A percentile compares a stretch with the other conserved stretches of the same genome.
Conservation (phyloP, 2,329 filamentous ascomycete species). For the Monilinia polystroma region DNA sequence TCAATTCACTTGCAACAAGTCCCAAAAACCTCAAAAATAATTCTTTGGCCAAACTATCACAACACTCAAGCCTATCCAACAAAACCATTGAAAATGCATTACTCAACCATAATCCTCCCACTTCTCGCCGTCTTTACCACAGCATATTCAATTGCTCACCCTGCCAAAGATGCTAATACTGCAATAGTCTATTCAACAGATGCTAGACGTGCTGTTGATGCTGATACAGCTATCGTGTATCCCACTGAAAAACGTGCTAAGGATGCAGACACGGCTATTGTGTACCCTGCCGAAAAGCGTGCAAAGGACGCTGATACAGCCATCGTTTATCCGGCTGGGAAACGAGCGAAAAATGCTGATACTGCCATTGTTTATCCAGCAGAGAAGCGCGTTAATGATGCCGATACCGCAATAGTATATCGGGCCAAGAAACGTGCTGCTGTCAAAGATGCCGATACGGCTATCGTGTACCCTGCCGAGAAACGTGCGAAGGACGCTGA, state of each 20-base stretch:
- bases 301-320: not conserved
- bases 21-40: not conserved
- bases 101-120: conserved; percentile 4
- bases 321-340: not conserved
- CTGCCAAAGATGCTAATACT: conserved; percentile 2
- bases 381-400: not conserved
- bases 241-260: not conserved
- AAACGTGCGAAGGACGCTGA: not conserved
- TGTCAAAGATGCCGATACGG: not conserved
- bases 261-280: not conserved
- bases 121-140: not conserved
- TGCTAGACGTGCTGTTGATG: not conserved
- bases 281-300: not conserved
- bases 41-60: not conserved
- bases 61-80: not conserved
- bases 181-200: not conserved
- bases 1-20: not conserved
- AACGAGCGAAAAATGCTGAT: not conserved
- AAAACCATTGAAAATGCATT: not conserved
- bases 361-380: not conserved
- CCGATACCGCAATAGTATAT: not conserved
- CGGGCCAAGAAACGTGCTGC: not conserved
- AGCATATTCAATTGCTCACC: not conserved
- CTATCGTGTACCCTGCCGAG: not conserved
- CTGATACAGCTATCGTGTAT: not conserved